phyloP scores from a whole-genome alignment of 129 eudicot species.

The Saposhnikovia divaricata region DNA sequence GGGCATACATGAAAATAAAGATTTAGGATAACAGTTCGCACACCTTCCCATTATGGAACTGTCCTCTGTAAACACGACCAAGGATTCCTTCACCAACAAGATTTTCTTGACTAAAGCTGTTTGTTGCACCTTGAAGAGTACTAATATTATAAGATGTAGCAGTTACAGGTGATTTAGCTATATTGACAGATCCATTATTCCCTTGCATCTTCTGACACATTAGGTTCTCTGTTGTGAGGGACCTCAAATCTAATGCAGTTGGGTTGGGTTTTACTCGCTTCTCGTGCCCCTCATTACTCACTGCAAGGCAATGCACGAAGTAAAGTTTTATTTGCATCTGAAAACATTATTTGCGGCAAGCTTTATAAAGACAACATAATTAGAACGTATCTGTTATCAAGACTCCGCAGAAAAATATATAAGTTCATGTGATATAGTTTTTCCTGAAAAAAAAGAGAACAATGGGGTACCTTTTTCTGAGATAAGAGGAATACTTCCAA shows the following conservation, averaged over 20 bases:
- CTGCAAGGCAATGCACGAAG: conserved; percentile 26
- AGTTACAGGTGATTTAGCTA: conserved; percentile 70
- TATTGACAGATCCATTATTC: conserved; percentile 60
- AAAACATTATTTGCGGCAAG: conserved; percentile 16
- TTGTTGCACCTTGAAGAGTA: conserved; percentile 88
- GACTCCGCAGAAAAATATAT: background rate
- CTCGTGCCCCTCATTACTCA: conserved; percentile 62
- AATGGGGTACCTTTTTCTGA: conserved; percentile 42
- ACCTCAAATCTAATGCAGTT: conserved; percentile 45
- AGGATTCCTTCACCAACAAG: conserved; percentile 93
- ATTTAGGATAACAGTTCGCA: background rate
- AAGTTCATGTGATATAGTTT: background rate
- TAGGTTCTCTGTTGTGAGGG: conserved; percentile 53
- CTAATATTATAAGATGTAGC: conserved; percentile 88
- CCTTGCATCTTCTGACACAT: conserved; percentile 56
- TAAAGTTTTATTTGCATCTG: conserved; percentile 10
- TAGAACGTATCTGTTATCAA: background rate
- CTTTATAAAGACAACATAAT: background rate
- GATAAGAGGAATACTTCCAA: conserved; percentile 42
- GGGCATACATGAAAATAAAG: background rate
- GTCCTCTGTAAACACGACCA: conserved; percentile 96
- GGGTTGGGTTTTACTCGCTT: conserved; percentile 52
- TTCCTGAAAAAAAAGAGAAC: background rate
- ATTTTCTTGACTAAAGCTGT: conserved; percentile 95
- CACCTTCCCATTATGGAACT: conserved; percentile 91